Evolutionary conservation across 805 yeast genomes (phyloP), one percentile per base, ranked within the genome.

Genomic region (Cyberlindnera xishuangbannaensis): DNA sequence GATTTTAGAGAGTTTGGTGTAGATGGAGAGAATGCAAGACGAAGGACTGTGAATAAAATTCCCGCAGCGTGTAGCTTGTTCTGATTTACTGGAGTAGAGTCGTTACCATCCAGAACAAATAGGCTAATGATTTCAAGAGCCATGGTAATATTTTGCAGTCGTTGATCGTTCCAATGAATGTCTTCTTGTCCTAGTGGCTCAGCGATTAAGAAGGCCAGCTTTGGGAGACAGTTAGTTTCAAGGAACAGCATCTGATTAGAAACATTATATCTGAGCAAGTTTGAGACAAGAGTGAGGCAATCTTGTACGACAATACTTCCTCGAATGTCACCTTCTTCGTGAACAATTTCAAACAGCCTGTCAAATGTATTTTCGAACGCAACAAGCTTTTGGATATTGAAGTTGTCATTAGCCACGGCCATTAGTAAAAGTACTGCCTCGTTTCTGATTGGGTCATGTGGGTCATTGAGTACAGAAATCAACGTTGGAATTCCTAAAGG

Each of bases 291-390:
- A 0, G 86, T 73, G 34, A 94, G 62, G 55, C 95, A 84, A 58
- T 92, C 97, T 52, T 84, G 92, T 7, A 88, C 95, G n/a, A 86
- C 76, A 21, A 86, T 69, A 14, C 92, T 85, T 8, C 95, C 97
- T 33, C 87, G 70, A 12, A 86, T 69, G 4, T 95, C 95, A 20
- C 95, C 96, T 56, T 88, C 97, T 42, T 77, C 83, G 12, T 75
- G 78, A 16, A 90, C 77, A 11, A 92, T 81, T n/a, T 64, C 67
- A 49, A 90, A 88, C 10, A 87, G 59, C 40, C 69, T 75, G 41
- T 86, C 96, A 51, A 92, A 88, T 0, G 94, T 81, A 45, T 85
- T 88, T 54, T 92, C 97, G 53, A 92, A 92, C 0, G 95, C 98
- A 8, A 94, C 94, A 14, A 92, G 62, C 50, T 87, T 88, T 55